These are phyloP conservation scores for Spizellomyces sp. DNA, from an alignment of 192 early-diverging fungal genomes.

Conservation along the genomic window DNA sequence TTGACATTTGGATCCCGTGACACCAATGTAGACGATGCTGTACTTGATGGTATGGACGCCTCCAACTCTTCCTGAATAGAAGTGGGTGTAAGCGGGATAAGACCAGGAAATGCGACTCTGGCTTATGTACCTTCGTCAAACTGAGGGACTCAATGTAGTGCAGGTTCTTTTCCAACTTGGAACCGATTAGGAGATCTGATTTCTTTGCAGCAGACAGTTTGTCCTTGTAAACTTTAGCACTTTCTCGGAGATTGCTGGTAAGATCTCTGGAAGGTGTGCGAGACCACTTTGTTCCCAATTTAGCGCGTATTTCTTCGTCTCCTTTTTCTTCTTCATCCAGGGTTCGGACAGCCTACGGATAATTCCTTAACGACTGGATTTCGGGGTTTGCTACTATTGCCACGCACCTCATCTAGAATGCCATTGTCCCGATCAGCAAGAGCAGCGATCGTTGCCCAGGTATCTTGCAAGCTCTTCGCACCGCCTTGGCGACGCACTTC, in stretches of 20 bases:
- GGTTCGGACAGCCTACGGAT: constrained; percentile 55
- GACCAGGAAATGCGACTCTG: too few species aligned
- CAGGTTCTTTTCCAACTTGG: constrained; percentile 62
- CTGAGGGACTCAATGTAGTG: constrained; percentile 60
- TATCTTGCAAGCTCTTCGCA: constrained; percentile 56
- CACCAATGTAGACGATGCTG: constrained; percentile 55
- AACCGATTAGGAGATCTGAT: constrained; percentile 55
- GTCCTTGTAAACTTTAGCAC: constrained; percentile 55
- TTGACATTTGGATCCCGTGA: constrained; percentile 65
- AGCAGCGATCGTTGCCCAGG: constrained; percentile 64
- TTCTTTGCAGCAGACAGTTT: constrained; percentile 63
- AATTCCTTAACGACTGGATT: background rate
- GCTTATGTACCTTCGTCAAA: constrained; percentile 12
- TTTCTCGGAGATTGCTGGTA: constrained; percentile 57
- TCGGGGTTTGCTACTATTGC: constrained; percentile 1
- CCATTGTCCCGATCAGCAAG: constrained; percentile 52
- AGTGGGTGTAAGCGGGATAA: too few species aligned
- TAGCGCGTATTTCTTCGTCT: constrained; percentile 64
- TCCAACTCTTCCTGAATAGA: constrained; percentile 43
- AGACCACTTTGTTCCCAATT: constrained; percentile 63
- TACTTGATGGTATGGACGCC: constrained; percentile 62
- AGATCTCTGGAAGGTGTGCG: constrained; percentile 53
- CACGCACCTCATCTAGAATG: constrained; percentile 65
- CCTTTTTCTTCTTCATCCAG: constrained; percentile 72
- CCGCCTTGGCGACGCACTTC: constrained; percentile 79